phyloP scores from a whole-genome alignment of 2,329 filamentous ascomycete species.

The Colletotrichum theobromicola region DNA sequence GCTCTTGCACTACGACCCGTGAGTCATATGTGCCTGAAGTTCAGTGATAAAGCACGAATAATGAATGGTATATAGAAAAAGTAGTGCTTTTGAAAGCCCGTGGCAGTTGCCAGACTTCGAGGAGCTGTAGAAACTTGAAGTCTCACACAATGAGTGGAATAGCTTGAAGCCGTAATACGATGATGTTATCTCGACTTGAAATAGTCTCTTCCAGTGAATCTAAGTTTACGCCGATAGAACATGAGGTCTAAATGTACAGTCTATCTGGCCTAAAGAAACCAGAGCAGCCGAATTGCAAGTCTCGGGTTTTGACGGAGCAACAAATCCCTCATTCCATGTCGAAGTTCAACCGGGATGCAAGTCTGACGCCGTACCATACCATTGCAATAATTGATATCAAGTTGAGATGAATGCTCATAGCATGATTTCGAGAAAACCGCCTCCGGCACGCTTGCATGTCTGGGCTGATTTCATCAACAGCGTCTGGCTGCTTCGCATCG shows the following conservation, averaged over 20 bases:
- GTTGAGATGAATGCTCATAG: conserved; percentile 49
- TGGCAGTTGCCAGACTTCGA: not conserved
- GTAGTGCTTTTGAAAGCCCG: not conserved
- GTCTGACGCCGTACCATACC: conserved; percentile 33
- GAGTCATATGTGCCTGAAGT: not conserved
- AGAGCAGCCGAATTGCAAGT: not conserved
- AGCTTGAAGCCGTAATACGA: not conserved
- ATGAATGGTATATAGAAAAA: not conserved
- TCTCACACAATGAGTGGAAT: not conserved
- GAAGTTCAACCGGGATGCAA: conserved; percentile 29
- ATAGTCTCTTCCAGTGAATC: not conserved
- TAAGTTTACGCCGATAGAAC: rapidly evolving
- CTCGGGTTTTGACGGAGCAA: not conserved
- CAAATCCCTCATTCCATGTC: not conserved
- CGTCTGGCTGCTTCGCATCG: conserved; percentile 17
- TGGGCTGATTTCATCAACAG: conserved; percentile 14
- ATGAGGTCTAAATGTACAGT: not conserved
- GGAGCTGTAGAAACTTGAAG: not conserved
- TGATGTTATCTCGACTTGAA: not conserved
- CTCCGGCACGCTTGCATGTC: conserved; percentile 33
- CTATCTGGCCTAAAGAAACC: not conserved
- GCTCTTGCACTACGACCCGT: conserved; percentile 6
- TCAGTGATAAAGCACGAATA: not conserved
- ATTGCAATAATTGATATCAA: conserved; percentile 37
- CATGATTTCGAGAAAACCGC: conserved; percentile 38